Percentiles rank a stretch among this genome's conserved stretches.
Evolutionary conservation across 225 moss, liverwort and hornwort genomes (phyloP).

Genomic region (Bryoerythrophyllum caledonicum): DNA sequence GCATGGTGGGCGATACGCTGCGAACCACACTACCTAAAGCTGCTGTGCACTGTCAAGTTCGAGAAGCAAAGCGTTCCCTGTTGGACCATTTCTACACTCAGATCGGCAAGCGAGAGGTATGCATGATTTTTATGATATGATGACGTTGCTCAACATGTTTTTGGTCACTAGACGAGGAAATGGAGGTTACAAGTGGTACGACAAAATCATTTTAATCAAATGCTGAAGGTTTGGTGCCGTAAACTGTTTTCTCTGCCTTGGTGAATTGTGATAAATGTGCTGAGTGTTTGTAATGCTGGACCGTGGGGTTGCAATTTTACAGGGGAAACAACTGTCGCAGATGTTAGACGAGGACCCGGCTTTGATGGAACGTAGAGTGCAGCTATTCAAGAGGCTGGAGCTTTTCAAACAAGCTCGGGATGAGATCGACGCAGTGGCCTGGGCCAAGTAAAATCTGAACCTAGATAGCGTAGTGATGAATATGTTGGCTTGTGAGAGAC

Average conservation of each 20-base stretch:
- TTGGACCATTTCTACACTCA: slow-evolving; percentile 55
- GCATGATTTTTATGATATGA: not conserved
- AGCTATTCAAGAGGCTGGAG: slow-evolving; percentile 60
- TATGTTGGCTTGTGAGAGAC: not conserved
- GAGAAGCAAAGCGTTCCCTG: slow-evolving; percentile 53
- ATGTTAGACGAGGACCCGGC: slow-evolving; percentile 70
- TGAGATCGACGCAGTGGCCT: slow-evolving; percentile 63
- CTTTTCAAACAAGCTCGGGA: slow-evolving; percentile 63
- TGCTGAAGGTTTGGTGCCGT: not conserved
- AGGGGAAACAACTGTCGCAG: slow-evolving; percentile 58
- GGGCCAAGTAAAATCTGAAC: slow-evolving; percentile 58
- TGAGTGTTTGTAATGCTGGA: slow-evolving; percentile 12
- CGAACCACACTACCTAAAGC: slow-evolving; percentile 52
- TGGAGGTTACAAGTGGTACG: not conserved
- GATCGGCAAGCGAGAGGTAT: slow-evolving; percentile 60
- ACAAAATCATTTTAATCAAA: not conserved
- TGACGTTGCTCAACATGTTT: not conserved
- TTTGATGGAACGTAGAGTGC: slow-evolving; percentile 62
- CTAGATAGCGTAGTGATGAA: slow-evolving; percentile 20
- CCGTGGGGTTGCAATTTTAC: not conserved
- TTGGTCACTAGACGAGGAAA: not conserved
- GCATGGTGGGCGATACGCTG: slow-evolving; percentile 49
- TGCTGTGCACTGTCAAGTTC: slow-evolving; percentile 60
- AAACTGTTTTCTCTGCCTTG: not conserved
- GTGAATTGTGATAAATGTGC: not conserved